Percentiles rank a stretch among this genome's conserved stretches.
Evolutionary conservation across 805 yeast species (phyloP).

Genomic region (Ogataea nakhonphanomensis): DNA sequence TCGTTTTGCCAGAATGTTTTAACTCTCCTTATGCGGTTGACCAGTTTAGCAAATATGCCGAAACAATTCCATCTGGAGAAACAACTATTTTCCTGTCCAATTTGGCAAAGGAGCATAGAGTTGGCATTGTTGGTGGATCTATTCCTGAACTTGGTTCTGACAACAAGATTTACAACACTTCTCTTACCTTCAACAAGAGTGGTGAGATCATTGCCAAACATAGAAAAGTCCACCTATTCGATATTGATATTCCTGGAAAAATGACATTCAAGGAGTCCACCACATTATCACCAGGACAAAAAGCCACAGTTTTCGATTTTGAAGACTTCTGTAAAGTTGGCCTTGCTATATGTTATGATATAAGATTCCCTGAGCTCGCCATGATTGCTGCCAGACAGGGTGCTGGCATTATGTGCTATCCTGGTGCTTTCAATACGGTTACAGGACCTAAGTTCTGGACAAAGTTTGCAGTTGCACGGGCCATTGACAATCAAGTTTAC

Average conservation of each 20-base stretch:
- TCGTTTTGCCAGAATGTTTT: constrained; percentile 93
- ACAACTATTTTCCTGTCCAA: constrained; percentile 57
- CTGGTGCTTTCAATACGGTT: constrained; percentile 81
- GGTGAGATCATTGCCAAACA: constrained; percentile 86
- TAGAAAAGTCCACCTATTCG: constrained; percentile 88
- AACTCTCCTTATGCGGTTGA: constrained; percentile 91
- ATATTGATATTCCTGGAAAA: constrained; percentile 87
- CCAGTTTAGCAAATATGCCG: constrained; percentile 86
- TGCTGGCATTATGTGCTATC: constrained; percentile 74
- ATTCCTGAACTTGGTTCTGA: constrained; percentile 74
- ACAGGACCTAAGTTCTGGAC: constrained; percentile 88
- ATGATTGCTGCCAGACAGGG: constrained; percentile 63
- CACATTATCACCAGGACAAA: constrained; percentile 72
- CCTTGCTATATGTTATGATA: constrained; percentile 80
- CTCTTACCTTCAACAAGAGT: constrained; percentile 62
- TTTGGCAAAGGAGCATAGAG: constrained; percentile 61
- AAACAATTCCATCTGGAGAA: constrained; percentile 74
- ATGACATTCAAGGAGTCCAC: constrained; percentile 83
- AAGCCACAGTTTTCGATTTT: constrained; percentile 72
- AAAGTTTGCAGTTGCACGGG: constrained; percentile 65
- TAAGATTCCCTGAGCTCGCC: constrained; percentile 78
- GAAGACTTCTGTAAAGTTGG: constrained; percentile 72
- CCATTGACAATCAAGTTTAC: constrained; percentile 71
- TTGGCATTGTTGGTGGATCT: constrained; percentile 85
- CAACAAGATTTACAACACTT: constrained; percentile 64